These are phyloP conservation scores for Trichoderma gracile DNA, from an alignment of 2,329 filamentous ascomycete species.

Conservation along the genomic window DNA sequence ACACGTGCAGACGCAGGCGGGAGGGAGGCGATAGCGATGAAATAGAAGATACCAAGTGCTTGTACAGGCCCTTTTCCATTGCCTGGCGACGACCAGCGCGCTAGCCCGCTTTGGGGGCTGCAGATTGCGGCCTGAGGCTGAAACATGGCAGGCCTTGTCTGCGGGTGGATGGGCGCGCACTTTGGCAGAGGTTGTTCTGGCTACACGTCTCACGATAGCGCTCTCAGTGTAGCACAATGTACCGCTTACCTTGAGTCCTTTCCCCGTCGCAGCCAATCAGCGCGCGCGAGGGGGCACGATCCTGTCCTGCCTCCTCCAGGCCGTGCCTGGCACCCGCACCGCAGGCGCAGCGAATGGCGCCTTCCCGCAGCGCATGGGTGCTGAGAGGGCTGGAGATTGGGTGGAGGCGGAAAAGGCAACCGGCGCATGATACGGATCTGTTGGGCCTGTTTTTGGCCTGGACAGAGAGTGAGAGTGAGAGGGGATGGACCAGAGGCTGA, in stretches of 20 bases:
- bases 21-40: conserved; percentile 28
- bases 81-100: background rate
- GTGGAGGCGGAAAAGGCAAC: conserved; percentile 17
- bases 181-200: background rate
- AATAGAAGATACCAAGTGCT: background rate
- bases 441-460: background rate
- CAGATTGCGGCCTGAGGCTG: conserved; percentile 22
- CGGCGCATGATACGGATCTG: conserved; percentile 11
- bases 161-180: background rate
- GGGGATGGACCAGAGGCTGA: too few relatives aligned
- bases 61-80: too few relatives aligned
- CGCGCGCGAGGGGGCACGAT: conserved; percentile 7
- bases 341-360: conserved; percentile 19
- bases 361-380: conserved; percentile 3
- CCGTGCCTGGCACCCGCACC: too few relatives aligned
- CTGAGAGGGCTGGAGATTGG: conserved; percentile 9
- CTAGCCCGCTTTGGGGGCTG: conserved; percentile 6
- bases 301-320: too few relatives aligned
- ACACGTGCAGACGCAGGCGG: conserved; percentile 41
- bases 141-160: background rate
- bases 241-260: too few relatives aligned
- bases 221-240: too few relatives aligned
- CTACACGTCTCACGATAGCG: background rate
- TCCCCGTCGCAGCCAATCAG: background rate
- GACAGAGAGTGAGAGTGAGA: background rate